These are phyloP conservation scores for Saturnispora dispora DNA, from an alignment of 805 yeast genomes.

Conservation along the genomic window DNA sequence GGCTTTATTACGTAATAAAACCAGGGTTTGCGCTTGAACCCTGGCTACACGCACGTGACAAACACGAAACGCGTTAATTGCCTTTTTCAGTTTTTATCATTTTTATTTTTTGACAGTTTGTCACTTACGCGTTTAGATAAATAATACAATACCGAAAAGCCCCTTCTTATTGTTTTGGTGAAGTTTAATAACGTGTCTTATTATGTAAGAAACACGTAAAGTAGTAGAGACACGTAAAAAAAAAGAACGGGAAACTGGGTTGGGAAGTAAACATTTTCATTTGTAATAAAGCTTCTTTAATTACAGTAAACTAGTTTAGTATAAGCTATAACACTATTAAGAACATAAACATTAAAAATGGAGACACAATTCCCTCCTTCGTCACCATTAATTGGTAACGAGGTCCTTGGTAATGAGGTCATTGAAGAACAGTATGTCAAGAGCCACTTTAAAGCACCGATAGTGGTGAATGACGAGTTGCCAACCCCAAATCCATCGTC, in stretches of 20 bases:
- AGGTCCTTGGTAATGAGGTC: neutral
- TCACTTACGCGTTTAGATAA: neutral
- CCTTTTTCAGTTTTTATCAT: too few species aligned
- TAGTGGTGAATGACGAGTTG: slow-evolving; percentile 26
- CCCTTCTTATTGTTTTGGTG: neutral
- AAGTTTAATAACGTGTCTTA: neutral
- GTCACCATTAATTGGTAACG: slow-evolving; percentile 22
- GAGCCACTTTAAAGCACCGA: neutral
- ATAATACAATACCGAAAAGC: neutral
- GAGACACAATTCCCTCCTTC: slow-evolving; percentile 27
- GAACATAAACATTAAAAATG: neutral
- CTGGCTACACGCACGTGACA: neutral
- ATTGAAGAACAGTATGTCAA: neutral
- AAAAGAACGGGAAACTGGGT: neutral
- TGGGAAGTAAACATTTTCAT: neutral
- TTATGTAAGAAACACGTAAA: neutral
- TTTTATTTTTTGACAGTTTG: too few species aligned
- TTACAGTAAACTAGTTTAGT: neutral
- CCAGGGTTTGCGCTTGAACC: neutral
- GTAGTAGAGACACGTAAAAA: neutral
- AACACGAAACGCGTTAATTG: neutral
- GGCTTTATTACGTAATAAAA: neutral
- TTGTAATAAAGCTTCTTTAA: neutral
- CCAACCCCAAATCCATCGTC: slow-evolving; percentile 74
- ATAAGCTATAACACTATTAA: neutral